Percentiles rank a stretch among this genome's conserved stretches.
phyloP scores from a whole-genome alignment of 2,329 filamentous ascomycete species.

The Daldinia eschscholtzii region DNA sequence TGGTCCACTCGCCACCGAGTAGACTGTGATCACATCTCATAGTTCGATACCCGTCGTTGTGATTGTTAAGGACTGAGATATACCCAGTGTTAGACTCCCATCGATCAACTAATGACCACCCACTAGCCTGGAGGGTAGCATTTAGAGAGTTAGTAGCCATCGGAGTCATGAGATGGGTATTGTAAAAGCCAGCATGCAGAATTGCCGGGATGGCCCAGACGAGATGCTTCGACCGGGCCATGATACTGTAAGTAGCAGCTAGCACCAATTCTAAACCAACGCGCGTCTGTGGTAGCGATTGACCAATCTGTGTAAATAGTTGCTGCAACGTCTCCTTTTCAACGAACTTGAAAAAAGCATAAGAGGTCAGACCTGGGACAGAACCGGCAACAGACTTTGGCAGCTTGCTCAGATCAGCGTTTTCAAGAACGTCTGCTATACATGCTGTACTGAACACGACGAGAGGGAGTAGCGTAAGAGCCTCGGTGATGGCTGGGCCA shows the following conservation, averaged over 20 bases:
- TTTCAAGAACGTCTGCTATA: slow-evolving; percentile 74
- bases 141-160: slow-evolving; percentile 74
- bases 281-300: slow-evolving; percentile 74
- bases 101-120: slow-evolving; percentile 83
- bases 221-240: slow-evolving; percentile 77
- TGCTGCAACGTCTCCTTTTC: slow-evolving; percentile 58
- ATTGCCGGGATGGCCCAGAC: slow-evolving; percentile 78
- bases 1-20: slow-evolving; percentile 90
- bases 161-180: slow-evolving; percentile 77
- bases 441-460: slow-evolving; percentile 73
- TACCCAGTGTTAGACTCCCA: slow-evolving; percentile 92
- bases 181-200: slow-evolving; percentile 76
- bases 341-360: slow-evolving; percentile 70
- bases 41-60: slow-evolving; percentile 77
- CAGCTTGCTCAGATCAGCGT: slow-evolving; percentile 66
- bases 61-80: slow-evolving; percentile 86
- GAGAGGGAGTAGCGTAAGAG: slow-evolving; percentile 78
- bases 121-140: slow-evolving; percentile 70
- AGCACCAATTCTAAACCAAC: slow-evolving; percentile 78
- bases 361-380: slow-evolving; percentile 74
- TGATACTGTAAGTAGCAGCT: slow-evolving; percentile 71
- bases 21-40: slow-evolving; percentile 95
- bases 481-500: slow-evolving; percentile 82
- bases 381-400: slow-evolving; percentile 72
- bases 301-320: slow-evolving; percentile 68